Base-by-base conservation (phyloP, 2,329 filamentous ascomycete species). In the Venturia aucupariae region DNA sequence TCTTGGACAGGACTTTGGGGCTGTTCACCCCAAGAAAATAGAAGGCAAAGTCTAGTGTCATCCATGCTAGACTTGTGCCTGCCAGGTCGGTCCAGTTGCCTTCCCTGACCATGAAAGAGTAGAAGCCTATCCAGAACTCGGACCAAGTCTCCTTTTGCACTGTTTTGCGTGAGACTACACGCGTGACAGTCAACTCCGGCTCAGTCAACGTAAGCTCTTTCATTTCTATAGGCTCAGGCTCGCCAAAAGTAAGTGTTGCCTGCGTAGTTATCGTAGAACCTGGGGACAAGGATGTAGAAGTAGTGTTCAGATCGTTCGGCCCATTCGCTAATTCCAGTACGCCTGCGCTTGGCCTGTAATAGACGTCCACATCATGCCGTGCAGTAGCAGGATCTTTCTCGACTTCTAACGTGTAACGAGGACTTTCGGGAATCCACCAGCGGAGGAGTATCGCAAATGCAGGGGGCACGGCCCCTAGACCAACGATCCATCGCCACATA, bases 371-470 rank as follows among this genome's bases (percentile, higher is more conserved):
- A 30, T 75, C 73, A 64, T 74, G 69, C 27, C 70, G 68, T 3
- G 74, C 73, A 3, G 68, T 68, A 13, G 71, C 68, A 2, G 68
- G 69, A 60, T 75, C 73, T 41, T 75, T 72, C 22, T 75, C 69
- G 10, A 78, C 72, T 60, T 77, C 76, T 8, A 76, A 70, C 1
- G 73, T 76, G 63, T 75, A 78, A 6, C 76, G 70, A 6, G 74
- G 74, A 13, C 70, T 71, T 60, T 78, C 76, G 0, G 76, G 75
- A 11, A 78, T 78, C 11, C 72, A 75, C 60, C 77, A 74, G 3
- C 76, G 72, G 64, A 77, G 76, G 0, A 70, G 68, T 1, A 77
- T 69, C 17, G 75, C 74, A 22, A 77, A 67, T n/a, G 72, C 61
- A 2, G 75, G 73, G 1, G 75, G 75, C 13, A 77, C 65, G 11